A percentile compares a stretch with the other conserved stretches of the same genome.
These are phyloP conservation scores for Scenedesmus sp. DNA, from an alignment of 163 green algal genomes.

Conservation along the genomic window DNA sequence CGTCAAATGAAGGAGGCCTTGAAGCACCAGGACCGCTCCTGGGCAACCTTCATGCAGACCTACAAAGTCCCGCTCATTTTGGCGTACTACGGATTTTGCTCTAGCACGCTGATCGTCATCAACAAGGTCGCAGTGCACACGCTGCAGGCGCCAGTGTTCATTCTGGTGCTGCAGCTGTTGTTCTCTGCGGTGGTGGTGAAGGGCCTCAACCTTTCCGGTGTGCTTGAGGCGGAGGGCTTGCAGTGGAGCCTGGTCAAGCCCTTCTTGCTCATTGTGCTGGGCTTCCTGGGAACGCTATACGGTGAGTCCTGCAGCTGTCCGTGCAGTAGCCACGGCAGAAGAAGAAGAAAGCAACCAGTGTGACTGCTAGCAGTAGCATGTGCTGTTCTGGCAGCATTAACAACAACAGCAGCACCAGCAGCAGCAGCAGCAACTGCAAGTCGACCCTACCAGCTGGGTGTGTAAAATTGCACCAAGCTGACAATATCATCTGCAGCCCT, in stretches of 20 bases:
- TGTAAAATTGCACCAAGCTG: too few relatives aligned
- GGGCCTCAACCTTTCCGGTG: constrained; percentile 9
- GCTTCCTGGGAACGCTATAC: constrained; percentile 36
- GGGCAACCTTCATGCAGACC: neutral
- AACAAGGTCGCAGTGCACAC: constrained; percentile 82
- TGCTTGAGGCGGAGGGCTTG: constrained; percentile 69
- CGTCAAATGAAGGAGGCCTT: neutral
- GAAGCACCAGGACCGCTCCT: neutral
- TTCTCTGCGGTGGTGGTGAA: constrained; percentile 64
- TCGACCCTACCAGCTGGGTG: neutral
- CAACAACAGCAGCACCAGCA: neutral
- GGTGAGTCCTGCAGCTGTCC: neutral
- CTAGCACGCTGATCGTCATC: constrained; percentile 78
- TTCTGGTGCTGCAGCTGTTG: constrained; percentile 77
- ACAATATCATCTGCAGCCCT: too few relatives aligned
- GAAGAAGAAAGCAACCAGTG: neutral
- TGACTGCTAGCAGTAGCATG: too few relatives aligned
- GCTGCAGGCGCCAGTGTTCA: constrained; percentile 72
- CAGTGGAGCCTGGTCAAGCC: constrained; percentile 61
- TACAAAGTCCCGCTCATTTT: constrained; percentile 46
- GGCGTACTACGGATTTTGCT: constrained; percentile 73
- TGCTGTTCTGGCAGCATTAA: neutral
- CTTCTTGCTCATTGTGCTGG: constrained; percentile 53
- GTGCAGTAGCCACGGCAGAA: neutral
- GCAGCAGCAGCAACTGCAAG: neutral